These are phyloP conservation scores for Fraxinus paxiana DNA, from an alignment of 305 asterid species.

Conservation along the genomic window DNA sequence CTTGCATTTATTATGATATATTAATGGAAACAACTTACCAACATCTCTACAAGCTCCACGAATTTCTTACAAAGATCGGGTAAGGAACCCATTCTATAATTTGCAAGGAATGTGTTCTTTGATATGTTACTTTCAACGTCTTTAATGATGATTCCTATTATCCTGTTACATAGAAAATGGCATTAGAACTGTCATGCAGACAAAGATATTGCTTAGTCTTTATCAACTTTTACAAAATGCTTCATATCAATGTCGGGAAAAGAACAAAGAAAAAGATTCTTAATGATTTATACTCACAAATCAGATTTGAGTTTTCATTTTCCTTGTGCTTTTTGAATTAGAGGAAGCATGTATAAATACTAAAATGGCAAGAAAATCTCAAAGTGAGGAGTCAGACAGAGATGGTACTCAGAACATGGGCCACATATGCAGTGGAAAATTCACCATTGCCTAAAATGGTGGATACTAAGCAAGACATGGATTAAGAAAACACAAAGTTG, in stretches of 20 bases:
- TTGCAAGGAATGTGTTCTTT: constrained; percentile 66
- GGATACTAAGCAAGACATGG: neutral
- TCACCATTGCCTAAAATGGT: neutral
- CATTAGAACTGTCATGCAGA: constrained; percentile 26
- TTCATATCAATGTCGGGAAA: neutral
- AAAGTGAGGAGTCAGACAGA: neutral
- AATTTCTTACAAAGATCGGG: constrained; percentile 81
- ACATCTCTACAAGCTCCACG: constrained; percentile 79
- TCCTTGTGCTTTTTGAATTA: neutral
- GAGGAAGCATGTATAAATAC: neutral
- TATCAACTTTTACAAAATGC: neutral
- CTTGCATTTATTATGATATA: neutral
- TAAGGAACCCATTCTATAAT: constrained; percentile 75
- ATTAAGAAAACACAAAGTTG: constrained; percentile 1
- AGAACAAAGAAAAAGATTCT: constrained; percentile 5
- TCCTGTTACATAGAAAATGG: constrained; percentile 47
- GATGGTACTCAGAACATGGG: neutral
- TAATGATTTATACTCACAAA: neutral
- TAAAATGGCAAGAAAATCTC: neutral
- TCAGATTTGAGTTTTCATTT: constrained; percentile 6
- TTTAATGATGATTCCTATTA: constrained; percentile 69
- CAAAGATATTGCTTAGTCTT: constrained; percentile 3
- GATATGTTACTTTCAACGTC: constrained; percentile 76
- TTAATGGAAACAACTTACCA: constrained; percentile 52
- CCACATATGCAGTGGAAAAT: constrained; percentile 8